Evolutionary conservation across 495 filamentous ascomycete genomes (phyloP).

Genomic region (Penicillium ucsense): DNA sequence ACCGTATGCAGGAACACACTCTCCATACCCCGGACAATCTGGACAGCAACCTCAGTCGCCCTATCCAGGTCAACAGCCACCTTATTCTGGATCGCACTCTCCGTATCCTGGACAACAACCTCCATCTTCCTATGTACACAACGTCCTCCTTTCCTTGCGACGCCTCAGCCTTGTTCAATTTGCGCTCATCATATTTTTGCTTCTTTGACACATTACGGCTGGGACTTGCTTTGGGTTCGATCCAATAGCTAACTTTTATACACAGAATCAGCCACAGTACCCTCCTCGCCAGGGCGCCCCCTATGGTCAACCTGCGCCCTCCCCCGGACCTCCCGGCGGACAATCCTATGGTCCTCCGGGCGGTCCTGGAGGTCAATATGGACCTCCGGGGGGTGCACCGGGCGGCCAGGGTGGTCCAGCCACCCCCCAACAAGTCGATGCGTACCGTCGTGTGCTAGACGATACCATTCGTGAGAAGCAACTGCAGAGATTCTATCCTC

Average conservation of each 20-base stretch:
- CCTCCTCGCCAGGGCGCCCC: constrained; percentile 23
- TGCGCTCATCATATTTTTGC: neutral
- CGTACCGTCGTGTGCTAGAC: constrained; percentile 46
- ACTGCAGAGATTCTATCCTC: constrained; percentile 47
- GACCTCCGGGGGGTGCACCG: constrained; percentile 13
- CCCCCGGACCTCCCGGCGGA: constrained; percentile 20
- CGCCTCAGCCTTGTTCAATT: constrained; percentile 6
- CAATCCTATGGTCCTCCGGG: constrained; percentile 17
- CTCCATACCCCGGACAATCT: neutral
- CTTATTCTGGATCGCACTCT: constrained; percentile 10
- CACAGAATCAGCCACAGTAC: constrained; percentile 17
- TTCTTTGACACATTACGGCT: neutral
- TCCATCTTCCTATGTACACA: constrained; percentile 23
- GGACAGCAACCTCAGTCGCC: constrained; percentile 4
- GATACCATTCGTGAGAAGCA: constrained; percentile 48
- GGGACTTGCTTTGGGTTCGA: neutral
- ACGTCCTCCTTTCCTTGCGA: constrained; percentile 6
- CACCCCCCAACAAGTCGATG: constrained; percentile 37
- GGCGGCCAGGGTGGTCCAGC: constrained; percentile 21
- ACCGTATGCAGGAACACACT: neutral
- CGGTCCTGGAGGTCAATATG: constrained; percentile 21
- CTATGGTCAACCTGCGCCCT: constrained; percentile 23
- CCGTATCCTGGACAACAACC: constrained; percentile 9
- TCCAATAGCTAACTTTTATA: constrained; percentile 9
- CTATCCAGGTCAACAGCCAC: constrained; percentile 9